phyloP scores from a whole-genome alignment of 2,329 filamentous ascomycete genomes.

The Phaeomoniella chlamydospora region DNA sequence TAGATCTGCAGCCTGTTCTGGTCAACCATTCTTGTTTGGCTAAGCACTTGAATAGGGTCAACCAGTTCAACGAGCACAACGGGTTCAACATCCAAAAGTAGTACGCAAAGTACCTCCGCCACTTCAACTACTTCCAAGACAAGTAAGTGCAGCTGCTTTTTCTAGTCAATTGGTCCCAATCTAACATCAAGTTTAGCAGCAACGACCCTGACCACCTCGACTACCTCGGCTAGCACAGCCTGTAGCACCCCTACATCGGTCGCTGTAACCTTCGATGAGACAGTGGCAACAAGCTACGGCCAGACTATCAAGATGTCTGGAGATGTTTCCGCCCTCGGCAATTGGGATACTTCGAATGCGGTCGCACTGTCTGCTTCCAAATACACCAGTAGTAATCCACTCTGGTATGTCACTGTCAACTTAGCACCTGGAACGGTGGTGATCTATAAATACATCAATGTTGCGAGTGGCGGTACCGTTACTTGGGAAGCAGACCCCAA shows the following conservation, averaged over 20 bases:
- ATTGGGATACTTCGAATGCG: slow-evolving; percentile 43
- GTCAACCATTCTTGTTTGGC: not conserved
- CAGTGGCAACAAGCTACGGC: slow-evolving; percentile 42
- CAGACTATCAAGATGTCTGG: slow-evolving; percentile 53
- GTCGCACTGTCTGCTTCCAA: slow-evolving; percentile 41
- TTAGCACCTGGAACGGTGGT: slow-evolving; percentile 42
- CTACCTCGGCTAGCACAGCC: not conserved
- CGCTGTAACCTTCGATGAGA: slow-evolving; percentile 47
- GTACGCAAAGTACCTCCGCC: no score
- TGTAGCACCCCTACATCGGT: slow-evolving; percentile 25
- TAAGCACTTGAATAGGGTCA: not conserved
- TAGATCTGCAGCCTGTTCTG: no score
- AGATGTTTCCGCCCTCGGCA: slow-evolving; percentile 42
- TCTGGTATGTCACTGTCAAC: slow-evolving; percentile 45
- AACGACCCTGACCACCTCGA: not conserved
- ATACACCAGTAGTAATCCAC: slow-evolving; percentile 44
- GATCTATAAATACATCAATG: slow-evolving; percentile 55
- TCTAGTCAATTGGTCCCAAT: no score
- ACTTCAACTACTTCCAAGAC: no score
- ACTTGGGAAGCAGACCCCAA: slow-evolving; percentile 50
- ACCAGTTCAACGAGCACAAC: no score
- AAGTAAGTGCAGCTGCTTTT: no score
- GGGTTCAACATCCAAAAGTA: no score
- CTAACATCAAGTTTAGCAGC: no score
- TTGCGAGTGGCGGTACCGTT: slow-evolving; percentile 37